Conservation (phyloP, 352 stramenopile species). For the Pythium dissotocum region DNA sequence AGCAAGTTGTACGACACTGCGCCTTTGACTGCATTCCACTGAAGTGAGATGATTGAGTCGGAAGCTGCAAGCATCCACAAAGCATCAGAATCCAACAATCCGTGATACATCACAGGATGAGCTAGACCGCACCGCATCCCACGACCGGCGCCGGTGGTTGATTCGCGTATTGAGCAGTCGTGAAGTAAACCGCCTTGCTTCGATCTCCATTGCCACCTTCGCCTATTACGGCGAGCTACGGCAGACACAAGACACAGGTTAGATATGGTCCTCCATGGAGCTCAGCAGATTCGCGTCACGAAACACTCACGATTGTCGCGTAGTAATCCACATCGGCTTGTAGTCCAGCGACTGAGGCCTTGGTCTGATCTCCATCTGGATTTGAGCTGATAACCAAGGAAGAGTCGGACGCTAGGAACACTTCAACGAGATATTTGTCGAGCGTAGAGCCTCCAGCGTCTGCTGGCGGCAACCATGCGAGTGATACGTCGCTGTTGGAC, state of each 20-base stretch:
- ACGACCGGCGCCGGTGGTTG: conserved; percentile 47
- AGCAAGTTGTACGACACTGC: conserved; percentile 40
- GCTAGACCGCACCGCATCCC: conserved; percentile 42
- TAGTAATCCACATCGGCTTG: conserved; percentile 36
- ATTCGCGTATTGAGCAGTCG: conserved; percentile 29
- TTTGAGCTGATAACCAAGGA: neutral
- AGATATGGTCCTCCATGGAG: neutral
- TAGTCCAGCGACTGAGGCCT: conserved; percentile 31
- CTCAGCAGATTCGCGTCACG: neutral
- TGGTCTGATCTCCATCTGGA: conserved; percentile 16
- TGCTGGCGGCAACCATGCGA: conserved; percentile 39
- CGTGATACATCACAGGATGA: neutral
- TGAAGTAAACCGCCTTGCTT: conserved; percentile 47
- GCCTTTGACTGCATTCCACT: conserved; percentile 3
- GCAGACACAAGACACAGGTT: neutral
- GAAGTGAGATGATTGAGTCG: neutral
- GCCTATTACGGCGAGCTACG: conserved; percentile 34
- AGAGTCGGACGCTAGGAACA: conserved; percentile 17
- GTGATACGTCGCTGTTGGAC: conserved; percentile 18
- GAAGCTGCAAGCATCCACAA: conserved; percentile 3
- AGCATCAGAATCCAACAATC: neutral
- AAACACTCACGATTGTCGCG: conserved; percentile 45
- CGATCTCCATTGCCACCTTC: conserved; percentile 31
- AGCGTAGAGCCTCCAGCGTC: conserved; percentile 54
- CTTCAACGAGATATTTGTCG: conserved; percentile 36